Evolutionary conservation across 805 yeast species (phyloP).

Genomic region (Lipomyces japonicus): DNA sequence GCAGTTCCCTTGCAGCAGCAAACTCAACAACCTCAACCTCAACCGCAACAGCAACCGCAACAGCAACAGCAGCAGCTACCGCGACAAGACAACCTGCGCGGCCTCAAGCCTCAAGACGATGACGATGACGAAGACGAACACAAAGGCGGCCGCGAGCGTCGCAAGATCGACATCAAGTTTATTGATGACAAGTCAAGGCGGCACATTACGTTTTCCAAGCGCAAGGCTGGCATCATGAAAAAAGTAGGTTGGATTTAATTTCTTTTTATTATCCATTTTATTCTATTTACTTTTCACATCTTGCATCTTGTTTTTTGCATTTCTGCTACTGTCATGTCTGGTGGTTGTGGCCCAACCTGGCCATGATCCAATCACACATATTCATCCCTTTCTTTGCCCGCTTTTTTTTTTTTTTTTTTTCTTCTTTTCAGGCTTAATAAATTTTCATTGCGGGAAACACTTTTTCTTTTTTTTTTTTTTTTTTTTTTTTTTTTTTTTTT

Average conservation of each 20-base stretch:
- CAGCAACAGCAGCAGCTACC: constrained; percentile 21
- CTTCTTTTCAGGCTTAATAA: background rate
- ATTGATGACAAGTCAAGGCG: constrained; percentile 97
- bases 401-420: constrained; percentile 1
- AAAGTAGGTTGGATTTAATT: constrained; percentile 41
- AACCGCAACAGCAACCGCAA: constrained; percentile 8
- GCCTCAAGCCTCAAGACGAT: constrained; percentile 41
- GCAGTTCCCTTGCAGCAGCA: background rate
- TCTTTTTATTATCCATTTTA: no score
- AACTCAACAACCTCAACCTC: constrained; percentile 3
- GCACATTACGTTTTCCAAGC: constrained; percentile 94
- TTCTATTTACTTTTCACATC: no score
- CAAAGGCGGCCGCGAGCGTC: constrained; percentile 51
- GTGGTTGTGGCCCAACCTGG: no score
- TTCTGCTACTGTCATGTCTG: no score
- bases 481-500: background rate
- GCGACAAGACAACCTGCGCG: background rate
- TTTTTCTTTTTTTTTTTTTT: background rate
- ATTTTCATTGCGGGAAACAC: background rate
- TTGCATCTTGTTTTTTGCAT: no score
- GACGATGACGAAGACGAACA: constrained; percentile 48
- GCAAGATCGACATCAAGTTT: constrained; percentile 95
- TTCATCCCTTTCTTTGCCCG: no score
- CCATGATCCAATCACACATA: no score
- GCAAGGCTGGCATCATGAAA: constrained; percentile 99